These are phyloP conservation scores for Hemisphaericaspora nanyangensis DNA, from an alignment of 805 yeast genomes.

Conservation along the genomic window DNA sequence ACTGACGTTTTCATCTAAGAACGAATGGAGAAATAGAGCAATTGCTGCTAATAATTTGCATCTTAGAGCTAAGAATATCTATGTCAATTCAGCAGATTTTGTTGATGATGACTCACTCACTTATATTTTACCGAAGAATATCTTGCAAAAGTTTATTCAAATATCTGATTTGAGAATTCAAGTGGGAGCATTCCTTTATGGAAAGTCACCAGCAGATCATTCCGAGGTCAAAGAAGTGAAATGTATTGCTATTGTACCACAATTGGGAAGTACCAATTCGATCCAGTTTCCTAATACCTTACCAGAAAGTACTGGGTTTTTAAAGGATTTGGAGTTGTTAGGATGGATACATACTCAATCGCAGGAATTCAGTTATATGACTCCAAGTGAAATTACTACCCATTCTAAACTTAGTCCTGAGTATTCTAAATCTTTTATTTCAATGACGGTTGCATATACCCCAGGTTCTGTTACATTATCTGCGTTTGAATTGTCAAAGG, in stretches of 20 bases:
- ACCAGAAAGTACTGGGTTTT: slow-evolving; percentile 30
- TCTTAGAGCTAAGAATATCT: slow-evolving; percentile 65
- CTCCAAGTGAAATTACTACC: slow-evolving; percentile 67
- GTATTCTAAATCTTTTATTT: slow-evolving; percentile 39
- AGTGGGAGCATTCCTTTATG: slow-evolving; percentile 78
- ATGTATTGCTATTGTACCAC: slow-evolving; percentile 80
- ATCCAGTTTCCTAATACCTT: slow-evolving; percentile 55
- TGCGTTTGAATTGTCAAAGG: slow-evolving; percentile 56
- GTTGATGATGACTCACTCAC: slow-evolving; percentile 51
- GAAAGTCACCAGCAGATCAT: slow-evolving; percentile 72
- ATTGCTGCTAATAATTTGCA: slow-evolving; percentile 71
- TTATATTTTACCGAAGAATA: slow-evolving; percentile 77
- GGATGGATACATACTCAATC: slow-evolving; percentile 94
- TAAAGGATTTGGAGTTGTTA: slow-evolving; percentile 60
- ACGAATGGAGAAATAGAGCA: slow-evolving; percentile 90
- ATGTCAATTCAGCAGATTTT: slow-evolving; percentile 68
- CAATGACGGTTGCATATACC: slow-evolving; percentile 65
- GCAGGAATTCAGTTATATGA: slow-evolving; percentile 56
- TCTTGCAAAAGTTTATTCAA: slow-evolving; percentile 71
- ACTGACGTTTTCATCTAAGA: slow-evolving; percentile 72
- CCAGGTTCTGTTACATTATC: slow-evolving; percentile 82
- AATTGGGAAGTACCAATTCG: slow-evolving; percentile 66
- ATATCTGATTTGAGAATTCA: slow-evolving; percentile 79
- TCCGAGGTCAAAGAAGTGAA: slow-evolving; percentile 71
- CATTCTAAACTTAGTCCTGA: slow-evolving; percentile 41